phyloP scores from a whole-genome alignment of 352 stramenopile genomes.

The Phytophthora lateralis region DNA sequence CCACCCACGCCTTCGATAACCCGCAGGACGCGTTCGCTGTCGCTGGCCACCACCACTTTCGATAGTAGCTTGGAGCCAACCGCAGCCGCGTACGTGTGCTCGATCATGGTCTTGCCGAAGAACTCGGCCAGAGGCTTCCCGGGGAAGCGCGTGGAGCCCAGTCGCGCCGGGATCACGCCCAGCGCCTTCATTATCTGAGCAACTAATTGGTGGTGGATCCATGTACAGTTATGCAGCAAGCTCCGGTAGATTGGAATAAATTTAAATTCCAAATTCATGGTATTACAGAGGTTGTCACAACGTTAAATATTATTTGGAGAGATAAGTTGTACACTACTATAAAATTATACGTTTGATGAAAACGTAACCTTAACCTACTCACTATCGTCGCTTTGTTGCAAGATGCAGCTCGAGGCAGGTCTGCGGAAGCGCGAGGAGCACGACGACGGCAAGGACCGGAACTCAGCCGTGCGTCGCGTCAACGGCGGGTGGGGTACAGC shows the following conservation, averaged over 20 bases:
- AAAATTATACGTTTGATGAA: too few species aligned
- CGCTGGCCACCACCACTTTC: conserved; percentile 83
- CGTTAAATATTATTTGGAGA: too few species aligned
- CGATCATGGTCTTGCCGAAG: conserved; percentile 84
- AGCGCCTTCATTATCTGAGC: conserved; percentile 62
- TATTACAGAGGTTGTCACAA: too few species aligned
- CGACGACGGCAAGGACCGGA: conserved; percentile 58
- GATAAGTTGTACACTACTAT: too few species aligned
- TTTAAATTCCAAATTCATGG: too few species aligned
- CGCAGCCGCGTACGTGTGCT: conserved; percentile 80
- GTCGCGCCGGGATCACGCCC: conserved; percentile 76
- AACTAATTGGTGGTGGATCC: conserved; percentile 2
- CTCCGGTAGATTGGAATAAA: too few species aligned
- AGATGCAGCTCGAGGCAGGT: conserved; percentile 67
- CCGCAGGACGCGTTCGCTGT: conserved; percentile 60
- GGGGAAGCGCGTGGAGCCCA: conserved; percentile 79
- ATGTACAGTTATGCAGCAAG: not conserved
- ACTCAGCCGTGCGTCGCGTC: conserved; percentile 39
- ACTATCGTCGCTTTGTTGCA: conserved; percentile 3
- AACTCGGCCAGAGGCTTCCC: conserved; percentile 80
- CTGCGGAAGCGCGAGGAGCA: conserved; percentile 50
- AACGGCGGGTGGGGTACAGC: conserved; percentile 24
- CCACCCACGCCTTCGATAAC: conserved; percentile 55
- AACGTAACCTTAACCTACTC: not conserved
- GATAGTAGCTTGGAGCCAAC: conserved; percentile 49